A percentile compares a stretch with the other conserved stretches of the same genome.
Evolutionary conservation across 202 grass and related monocot species (phyloP).

Genomic region (Carex sylvatica): DNA sequence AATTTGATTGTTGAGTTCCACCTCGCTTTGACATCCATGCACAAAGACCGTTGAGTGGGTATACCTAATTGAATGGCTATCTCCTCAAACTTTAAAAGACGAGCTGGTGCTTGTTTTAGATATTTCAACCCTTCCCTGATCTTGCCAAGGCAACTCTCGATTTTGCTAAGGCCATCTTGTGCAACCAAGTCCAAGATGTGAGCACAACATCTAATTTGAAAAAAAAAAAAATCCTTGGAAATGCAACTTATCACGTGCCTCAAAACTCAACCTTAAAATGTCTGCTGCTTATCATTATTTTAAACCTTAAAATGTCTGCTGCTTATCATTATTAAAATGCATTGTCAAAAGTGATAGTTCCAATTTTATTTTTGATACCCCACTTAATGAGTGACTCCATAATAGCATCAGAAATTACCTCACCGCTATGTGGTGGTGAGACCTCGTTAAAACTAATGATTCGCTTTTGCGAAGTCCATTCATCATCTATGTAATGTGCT

Average conservation of each 20-base stretch:
- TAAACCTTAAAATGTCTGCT: background rate
- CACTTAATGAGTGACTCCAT: background rate
- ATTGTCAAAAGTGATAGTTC: background rate
- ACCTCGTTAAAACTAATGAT: too few relatives aligned
- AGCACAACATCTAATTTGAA: background rate
- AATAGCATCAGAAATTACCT: too few relatives aligned
- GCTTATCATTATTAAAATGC: background rate
- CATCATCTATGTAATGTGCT: too few relatives aligned
- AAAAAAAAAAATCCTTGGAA: too few relatives aligned
- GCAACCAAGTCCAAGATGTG: constrained; percentile 13
- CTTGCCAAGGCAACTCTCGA: background rate
- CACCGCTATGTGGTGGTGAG: too few relatives aligned
- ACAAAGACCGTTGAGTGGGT: background rate
- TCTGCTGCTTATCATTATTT: background rate
- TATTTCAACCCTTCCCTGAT: background rate
- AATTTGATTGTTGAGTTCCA: too few relatives aligned
- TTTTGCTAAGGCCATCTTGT: background rate
- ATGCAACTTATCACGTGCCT: background rate
- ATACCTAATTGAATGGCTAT: background rate
- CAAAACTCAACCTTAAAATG: background rate
- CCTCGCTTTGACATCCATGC: background rate
- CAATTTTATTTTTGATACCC: background rate
- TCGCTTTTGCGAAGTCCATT: too few relatives aligned
- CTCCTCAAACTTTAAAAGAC: background rate
- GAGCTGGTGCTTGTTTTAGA: background rate